A percentile compares a stretch with the other conserved stretches of the same genome.
Conservation (phyloP, 2,329 filamentous ascomycete genomes). For the Botrytis tulipae region DNA sequence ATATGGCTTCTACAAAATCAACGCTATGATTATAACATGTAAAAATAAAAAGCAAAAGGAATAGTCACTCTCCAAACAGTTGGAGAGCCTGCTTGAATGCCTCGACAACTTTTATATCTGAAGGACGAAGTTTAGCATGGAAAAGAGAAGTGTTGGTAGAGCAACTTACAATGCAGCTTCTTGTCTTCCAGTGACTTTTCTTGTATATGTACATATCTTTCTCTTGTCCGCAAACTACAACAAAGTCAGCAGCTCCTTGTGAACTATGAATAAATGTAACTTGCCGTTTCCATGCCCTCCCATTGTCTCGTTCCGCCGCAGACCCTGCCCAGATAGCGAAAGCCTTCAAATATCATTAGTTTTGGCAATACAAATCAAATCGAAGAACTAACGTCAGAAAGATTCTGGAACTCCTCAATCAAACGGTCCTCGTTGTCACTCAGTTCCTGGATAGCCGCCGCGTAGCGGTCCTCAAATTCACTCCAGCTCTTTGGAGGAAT, state of each 20-base stretch:
- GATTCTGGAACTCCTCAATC: constrained; percentile 62
- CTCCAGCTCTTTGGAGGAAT: constrained; percentile 65
- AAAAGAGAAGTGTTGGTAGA: background rate
- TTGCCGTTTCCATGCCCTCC: constrained; percentile 73
- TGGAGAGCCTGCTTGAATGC: constrained; percentile 61
- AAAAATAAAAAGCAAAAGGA: background rate
- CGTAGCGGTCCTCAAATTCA: constrained; percentile 67
- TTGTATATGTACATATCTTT: constrained; percentile 70
- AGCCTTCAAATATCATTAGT: constrained; percentile 52
- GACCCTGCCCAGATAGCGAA: constrained; percentile 78
- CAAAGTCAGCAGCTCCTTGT: constrained; percentile 17
- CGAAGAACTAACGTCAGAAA: constrained; percentile 50
- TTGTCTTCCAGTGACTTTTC: constrained; percentile 71
- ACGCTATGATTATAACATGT: background rate
- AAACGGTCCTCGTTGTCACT: constrained; percentile 63
- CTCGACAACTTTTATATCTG: constrained; percentile 56
- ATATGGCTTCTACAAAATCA: background rate
- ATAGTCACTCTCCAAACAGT: constrained; percentile 23
- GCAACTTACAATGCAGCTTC: constrained; percentile 72
- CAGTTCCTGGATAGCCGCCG: constrained; percentile 61
- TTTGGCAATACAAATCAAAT: background rate
- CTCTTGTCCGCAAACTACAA: constrained; percentile 71
- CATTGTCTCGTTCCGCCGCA: constrained; percentile 69
- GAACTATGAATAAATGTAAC: constrained; percentile 23
- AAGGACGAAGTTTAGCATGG: constrained; percentile 25